Conservation (phyloP, 805 yeast genomes). For the Kluyveromyces aestuarii region DNA sequence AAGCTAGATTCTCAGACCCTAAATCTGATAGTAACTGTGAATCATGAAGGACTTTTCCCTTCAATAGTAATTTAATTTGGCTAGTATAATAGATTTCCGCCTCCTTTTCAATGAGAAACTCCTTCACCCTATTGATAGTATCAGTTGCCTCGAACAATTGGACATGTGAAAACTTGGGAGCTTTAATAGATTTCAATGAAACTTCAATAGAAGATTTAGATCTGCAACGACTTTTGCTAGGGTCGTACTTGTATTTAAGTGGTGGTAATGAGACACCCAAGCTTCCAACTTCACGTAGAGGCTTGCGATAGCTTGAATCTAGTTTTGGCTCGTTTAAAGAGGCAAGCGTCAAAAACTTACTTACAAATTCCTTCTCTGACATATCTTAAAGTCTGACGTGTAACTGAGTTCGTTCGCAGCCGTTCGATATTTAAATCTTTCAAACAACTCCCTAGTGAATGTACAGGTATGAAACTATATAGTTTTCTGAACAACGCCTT, state of each 20-base stretch:
- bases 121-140: conserved; percentile 29
- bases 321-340: conserved; percentile 32
- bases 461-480: too few relatives aligned
- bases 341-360: conserved; percentile 41
- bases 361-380: conserved; percentile 38
- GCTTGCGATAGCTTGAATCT: conserved; percentile 22
- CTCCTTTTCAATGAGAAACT: conserved; percentile 16
- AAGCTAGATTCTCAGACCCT: conserved; percentile 24
- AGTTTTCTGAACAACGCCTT: not conserved
- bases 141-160: conserved; percentile 18
- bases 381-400: not conserved
- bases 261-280: conserved; percentile 42
- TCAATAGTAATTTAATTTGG: conserved; percentile 44
- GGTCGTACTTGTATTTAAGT: conserved; percentile 32
- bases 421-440: too few relatives aligned
- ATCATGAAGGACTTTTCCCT: conserved; percentile 56
- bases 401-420: too few relatives aligned
- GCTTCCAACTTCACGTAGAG: conserved; percentile 27
- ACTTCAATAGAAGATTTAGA: conserved; percentile 14
- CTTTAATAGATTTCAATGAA: conserved; percentile 55
- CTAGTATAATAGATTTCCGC: conserved; percentile 28
- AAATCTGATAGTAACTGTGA: conserved; percentile 31
- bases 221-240: conserved; percentile 9
- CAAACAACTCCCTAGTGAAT: too few relatives aligned
- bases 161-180: conserved; percentile 52